Base-by-base conservation (phyloP, 2,329 filamentous ascomycete genomes). In the Magnaporthiopsis poae region DNA sequence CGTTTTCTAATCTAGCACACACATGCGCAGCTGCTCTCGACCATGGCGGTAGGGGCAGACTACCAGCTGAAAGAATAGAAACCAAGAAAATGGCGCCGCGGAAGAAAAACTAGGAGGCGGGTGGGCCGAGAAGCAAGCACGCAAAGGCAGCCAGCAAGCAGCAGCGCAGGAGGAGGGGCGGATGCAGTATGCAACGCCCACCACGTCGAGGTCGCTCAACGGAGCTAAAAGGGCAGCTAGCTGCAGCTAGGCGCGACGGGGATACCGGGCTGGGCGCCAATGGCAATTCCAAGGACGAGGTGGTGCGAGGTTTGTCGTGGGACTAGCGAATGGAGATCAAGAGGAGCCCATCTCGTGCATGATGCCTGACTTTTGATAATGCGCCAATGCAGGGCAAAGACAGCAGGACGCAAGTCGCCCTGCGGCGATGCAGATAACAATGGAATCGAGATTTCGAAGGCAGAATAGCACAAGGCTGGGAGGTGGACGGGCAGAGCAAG, bases 31-130 rank as follows among this genome's bases (percentile, higher is more conserved):
- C 21, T 21, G 21, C 46, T 56, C 46, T 56, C 46, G 46, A 56
- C 8, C 60, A 61, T 61, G 27, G 60, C 60, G 60, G 60, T 60
- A 60, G 46, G 46, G 46, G 46, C 46, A 56, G 46, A 3, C 46
- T 56, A 25, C 5, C 21, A n/a, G n/a, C 21, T 25, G 62, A 39
- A 52, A 60, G 4, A 61, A 21, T 61, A 60, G 62, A 46, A 29
- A 39, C 46, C 18, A 56, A 52, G 21, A n/a, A 56, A 25, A 56
- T 56, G 21, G 46, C 46, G 46, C 46, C 46, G 46, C n/a, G 46
- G n/a, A n/a, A 67, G 52, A 67, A 62, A 62, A 66, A 62, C n/a
- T 63, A 60, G 63, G 60, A 60, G 63, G 63, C 63, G 63, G 63
- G 63, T 59, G 63, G 63, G 52, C 52, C 35, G 63, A 46, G 21